Base-by-base conservation (phyloP, 805 yeast genomes). In the Ogataea paraovalis region DNA sequence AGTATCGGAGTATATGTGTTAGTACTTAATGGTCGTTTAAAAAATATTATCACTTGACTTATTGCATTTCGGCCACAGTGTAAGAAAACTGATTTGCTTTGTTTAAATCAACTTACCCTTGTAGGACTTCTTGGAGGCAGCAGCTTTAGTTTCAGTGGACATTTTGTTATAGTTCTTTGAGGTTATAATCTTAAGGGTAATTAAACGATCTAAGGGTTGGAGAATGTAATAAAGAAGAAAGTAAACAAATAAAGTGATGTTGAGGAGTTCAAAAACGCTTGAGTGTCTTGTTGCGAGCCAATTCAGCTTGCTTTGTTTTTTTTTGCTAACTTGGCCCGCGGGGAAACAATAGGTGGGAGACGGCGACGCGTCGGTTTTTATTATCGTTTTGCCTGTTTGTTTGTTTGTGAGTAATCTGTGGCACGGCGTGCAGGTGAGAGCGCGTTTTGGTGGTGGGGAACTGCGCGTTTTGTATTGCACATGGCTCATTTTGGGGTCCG, bases 61-160 rank as follows among this genome's bases (percentile, higher is more conserved):
- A 3, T 16, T 34, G 5, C 19, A 16, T 8, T 10, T 25, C 10
- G 10, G 7, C 28, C 7, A 25, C 27, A 16, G 4, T n/a, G 34
- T 13, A 40, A 14, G 12, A 7, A 30, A 30, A 30, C 6, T 25
- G 28, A 10, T 25, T 7, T 10, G 10, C 28, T 10, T 7, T 7
- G 7, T 25, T 25, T 10, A 30, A 14, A 5, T 14, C 16, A 14
- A 68, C 78, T 43, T 66, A 73, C 78, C 80, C 61, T 73, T 74
- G 67, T 73, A 73, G 43, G 78, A 68, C 50, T 64, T 55, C 58
- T 75, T 75, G 42, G 68, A 54, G 36, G 61, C 60, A 28, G 63
- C 46, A 27, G 64, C 47, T 50, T 68, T 68, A 42, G 68, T 56
- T 48, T 62, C 70, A 45, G 71, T 60, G 51, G 71, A 68, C 75